Base-by-base conservation (phyloP, 345 rosid genomes). In the Populus deltoides region DNA sequence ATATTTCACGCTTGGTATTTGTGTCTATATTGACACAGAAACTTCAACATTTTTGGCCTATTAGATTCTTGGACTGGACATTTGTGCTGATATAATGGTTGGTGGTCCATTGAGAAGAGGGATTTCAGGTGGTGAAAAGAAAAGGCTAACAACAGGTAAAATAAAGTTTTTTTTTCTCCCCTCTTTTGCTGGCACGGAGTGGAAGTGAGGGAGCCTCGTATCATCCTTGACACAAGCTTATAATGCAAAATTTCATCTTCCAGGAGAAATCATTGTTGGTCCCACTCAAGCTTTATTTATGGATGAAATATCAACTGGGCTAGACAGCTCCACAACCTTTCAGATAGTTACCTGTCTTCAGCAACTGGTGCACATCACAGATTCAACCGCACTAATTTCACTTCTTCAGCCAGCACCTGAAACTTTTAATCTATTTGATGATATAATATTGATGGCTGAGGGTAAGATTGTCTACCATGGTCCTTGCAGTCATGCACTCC, bases 351-450 rank as follows among this genome's bases (percentile, higher is more conserved):
- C 61, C 27, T 73, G 67, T n/a, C 66, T 73, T 7, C 76, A 73
- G 33, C 76, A 73, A 22, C 15, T 73, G 49, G 76, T 45, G 76
- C 66, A 73, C 31, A 55, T 73, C 6, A 73, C 76, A 35, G 25
- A 55, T 55, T 53, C 76, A 3, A 73, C 76, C 31, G 33, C 38
- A 2, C 22, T 73, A 33, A 41, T 73, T 35, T 31, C 76, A 0
- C 76, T 73, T 73, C 76, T 73, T 18, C 67, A 73, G 33, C 76
- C 76, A 22, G 66, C 76, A 43, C 76, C 76, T 33, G 76, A 73
- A 57, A 73, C 76, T 1, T 73, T 73, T 22, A 20, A 73, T 33
- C 76, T 73, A 6, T 73, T 73, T n/a, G 76, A 73, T 11, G 76
- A 73, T 45, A 1, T 73, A 8, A 73, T 73, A 29, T n/a, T 73